Percentiles rank a stretch among this genome's conserved stretches.
These are phyloP conservation scores for Porphyrellus cyaneotinctus DNA, from an alignment of 768 basidiomycete genomes.

Conservation along the genomic window DNA sequence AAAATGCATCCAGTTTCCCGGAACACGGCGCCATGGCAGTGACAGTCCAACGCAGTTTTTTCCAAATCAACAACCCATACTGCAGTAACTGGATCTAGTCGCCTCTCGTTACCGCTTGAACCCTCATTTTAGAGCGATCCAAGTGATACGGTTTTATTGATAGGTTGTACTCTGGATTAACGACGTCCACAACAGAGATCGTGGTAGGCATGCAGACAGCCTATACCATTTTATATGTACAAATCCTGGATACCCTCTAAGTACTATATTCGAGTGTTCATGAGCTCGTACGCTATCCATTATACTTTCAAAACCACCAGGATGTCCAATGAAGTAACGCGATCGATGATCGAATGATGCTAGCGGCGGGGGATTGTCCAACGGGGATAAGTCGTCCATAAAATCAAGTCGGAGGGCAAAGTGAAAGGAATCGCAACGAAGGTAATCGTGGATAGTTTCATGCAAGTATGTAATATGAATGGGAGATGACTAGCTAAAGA, in stretches of 20 bases:
- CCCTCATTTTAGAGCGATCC: too few relatives aligned
- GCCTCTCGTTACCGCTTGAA: too few relatives aligned
- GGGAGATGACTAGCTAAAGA: slow-evolving; percentile 46
- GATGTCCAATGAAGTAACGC: slow-evolving; percentile 13
- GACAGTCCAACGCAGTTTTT: too few relatives aligned
- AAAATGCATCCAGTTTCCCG: slow-evolving; percentile 19
- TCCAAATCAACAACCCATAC: background rate
- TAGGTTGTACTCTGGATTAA: too few relatives aligned
- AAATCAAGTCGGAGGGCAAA: background rate
- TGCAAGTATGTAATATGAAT: slow-evolving; percentile 25
- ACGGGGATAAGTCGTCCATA: slow-evolving; percentile 9
- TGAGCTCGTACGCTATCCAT: slow-evolving; percentile 22
- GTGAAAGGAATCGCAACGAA: slow-evolving; percentile 2
- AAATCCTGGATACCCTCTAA: background rate
- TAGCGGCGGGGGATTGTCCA: slow-evolving; percentile 13
- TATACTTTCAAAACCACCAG: slow-evolving; percentile 18
- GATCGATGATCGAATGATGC: slow-evolving; percentile 7
- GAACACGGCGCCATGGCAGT: slow-evolving; percentile 24
- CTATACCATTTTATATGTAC: too few relatives aligned
- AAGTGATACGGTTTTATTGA: too few relatives aligned
- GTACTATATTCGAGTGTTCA: slow-evolving; percentile 8
- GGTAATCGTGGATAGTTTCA: slow-evolving; percentile 29
- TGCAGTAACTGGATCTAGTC: too few relatives aligned
- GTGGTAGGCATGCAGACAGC: too few relatives aligned
- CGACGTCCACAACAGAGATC: too few relatives aligned